Base-by-base conservation (phyloP, 2,329 filamentous ascomycete species). In the Raffaelea albimanens region DNA sequence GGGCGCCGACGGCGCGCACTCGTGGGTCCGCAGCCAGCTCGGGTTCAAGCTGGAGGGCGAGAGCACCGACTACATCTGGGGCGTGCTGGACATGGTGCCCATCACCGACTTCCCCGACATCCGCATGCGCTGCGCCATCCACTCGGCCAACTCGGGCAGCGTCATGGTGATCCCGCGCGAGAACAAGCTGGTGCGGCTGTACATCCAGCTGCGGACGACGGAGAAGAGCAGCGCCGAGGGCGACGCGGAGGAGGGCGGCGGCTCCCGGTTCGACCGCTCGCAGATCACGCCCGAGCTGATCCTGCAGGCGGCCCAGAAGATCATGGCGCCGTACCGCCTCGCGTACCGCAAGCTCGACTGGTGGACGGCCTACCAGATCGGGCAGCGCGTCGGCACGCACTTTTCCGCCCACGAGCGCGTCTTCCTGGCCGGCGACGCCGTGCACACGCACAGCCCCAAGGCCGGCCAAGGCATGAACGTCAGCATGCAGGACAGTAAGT, bases 381-480 rank as follows among this genome's bases (percentile, higher is more conserved):
- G 81, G 0, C 82, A 85, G 57, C 69, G 83, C 5, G 73, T 84
- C 0, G 78, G 75, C 4, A 71, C 69, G 1, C 66, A 70, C 39
- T 84, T 83, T 60, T 73, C 71, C 38, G 68, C 68, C 7, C 62
- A 67, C 13, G 70, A 75, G 21, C 71, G 81, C 4, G 70, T 89
- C 10, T 88, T 89, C 59, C 68, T 87, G 4, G 80, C 82, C 0
- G 84, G 83, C 2, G 83, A 86, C 60, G 82, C 80, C 2, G 75
- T 77, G 1, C 70, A 73, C 54, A 76, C 71, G 1, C 71, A 74
- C 58, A 56, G 8, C 2, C 80, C 80, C 19, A 84, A 84, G 57
- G 80, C 78, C 1, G 80, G 80, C 2, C 81, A 85, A 57, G 82
- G 83, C 13, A 85, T 86, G 81, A 87, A 87, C 54, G 76, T 84